Base-by-base conservation (phyloP, 2,329 filamentous ascomycete species). In the Apiospora arundinis region DNA sequence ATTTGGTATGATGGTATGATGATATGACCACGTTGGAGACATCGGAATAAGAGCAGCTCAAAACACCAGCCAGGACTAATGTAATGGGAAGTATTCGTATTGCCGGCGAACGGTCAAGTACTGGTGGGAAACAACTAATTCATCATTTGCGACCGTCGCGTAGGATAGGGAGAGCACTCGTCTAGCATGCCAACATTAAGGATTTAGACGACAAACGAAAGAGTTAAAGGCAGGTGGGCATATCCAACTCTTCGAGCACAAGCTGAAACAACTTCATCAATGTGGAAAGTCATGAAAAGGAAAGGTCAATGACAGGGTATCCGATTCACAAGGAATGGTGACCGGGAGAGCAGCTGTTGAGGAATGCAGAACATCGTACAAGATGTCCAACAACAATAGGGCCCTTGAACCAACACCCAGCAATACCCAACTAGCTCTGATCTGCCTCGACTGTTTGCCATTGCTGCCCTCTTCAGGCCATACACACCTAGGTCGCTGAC, bases 61-160 rank as follows among this genome's bases (percentile, higher is more conserved):
- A 18, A n/a, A 12, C 16, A 25, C 45, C 9, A 18, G 11, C 2
- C n/a, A 45, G 16, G n/a, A 5, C 42, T 4, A 3, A 67, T 9
- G 28, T 28, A 18, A 18, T 56, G 14, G 32, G 32, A 5, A 49
- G 6, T 1, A 1, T 1, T 60, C 2, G 7, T 28, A 60, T 11
- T 21, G 44, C 44, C 44, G 14, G 4, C 3, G 32, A 32, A 32
- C 32, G 32, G 32, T 32, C 3, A 6, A 6, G 32, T 32, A n/a
- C n/a, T n/a, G n/a, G n/a, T n/a, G n/a, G n/a, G n/a, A n/a, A n/a
- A n/a, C n/a, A n/a, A n/a, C 32, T 32, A 4, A 37, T 21, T 18
- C 52, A 60, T 60, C 32, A 28, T 60, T 60, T 37, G 52, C 52
- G 52, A 37, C 52, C 28, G 28, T 60, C 16, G 52, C 28, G 52